phyloP scores from a whole-genome alignment of 2,329 filamentous ascomycete species.

The Bipolaris cookei region DNA sequence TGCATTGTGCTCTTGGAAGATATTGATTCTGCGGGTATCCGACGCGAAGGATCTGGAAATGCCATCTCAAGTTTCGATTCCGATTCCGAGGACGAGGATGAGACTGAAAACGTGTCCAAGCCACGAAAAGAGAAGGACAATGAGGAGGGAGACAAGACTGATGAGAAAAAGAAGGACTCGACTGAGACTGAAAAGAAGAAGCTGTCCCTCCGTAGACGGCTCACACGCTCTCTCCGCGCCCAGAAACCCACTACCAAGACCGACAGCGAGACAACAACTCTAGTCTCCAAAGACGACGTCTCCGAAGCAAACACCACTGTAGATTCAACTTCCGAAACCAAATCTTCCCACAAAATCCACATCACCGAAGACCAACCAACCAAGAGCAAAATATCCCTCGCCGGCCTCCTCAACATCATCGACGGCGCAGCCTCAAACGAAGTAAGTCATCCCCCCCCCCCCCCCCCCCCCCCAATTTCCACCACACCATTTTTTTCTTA shows the following conservation, averaged over 20 bases:
- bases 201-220: conserved; percentile 1
- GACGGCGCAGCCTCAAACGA: conserved; percentile 82
- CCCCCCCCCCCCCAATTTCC: too few relatives aligned
- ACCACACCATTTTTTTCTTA: too few relatives aligned
- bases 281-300: neutral
- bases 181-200: neutral
- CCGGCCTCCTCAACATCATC: conserved; percentile 81
- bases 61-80: neutral
- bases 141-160: neutral
- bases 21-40: conserved; percentile 56
- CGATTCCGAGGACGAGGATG: neutral
- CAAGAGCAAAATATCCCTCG: conserved; percentile 69
- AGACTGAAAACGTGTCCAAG: neutral
- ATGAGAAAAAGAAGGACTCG: neutral
- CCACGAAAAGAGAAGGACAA: neutral
- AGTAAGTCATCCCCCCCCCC: too few relatives aligned
- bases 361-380: neutral
- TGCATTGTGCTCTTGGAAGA: conserved; percentile 57
- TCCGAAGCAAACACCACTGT: neutral
- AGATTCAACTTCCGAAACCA: neutral
- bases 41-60: conserved; percentile 34
- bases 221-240: neutral
- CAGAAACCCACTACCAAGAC: neutral
- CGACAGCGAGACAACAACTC: conserved; percentile 9
- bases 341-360: neutral